Conservation (phyloP, 352 stramenopile genomes). For the Blastocystis sp. region DNA sequence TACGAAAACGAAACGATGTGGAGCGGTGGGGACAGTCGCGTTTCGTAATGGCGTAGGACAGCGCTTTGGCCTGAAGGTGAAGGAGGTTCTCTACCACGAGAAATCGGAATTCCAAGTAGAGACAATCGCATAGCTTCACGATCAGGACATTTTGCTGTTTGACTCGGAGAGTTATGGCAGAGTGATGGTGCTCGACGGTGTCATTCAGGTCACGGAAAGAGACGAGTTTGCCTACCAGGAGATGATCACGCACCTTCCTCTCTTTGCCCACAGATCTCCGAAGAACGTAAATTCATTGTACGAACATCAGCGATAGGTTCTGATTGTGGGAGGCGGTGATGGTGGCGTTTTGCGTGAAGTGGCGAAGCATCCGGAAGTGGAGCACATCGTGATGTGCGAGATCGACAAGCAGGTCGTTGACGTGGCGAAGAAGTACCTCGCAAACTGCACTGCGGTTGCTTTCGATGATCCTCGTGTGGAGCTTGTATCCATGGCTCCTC, state of each 20-base stretch:
- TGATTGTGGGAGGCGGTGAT: conserved; percentile 96
- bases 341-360: conserved; percentile 93
- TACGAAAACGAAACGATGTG: conserved; percentile 89
- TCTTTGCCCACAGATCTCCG: conserved; percentile 90
- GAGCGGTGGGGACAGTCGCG: conserved; percentile 73
- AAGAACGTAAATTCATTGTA: conserved; percentile 78
- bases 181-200: conserved; percentile 95
- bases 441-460: conserved; percentile 82
- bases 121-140: conserved; percentile 37
- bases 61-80: conserved; percentile 84
- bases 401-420: conserved; percentile 95
- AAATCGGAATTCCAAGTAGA: conserved; percentile 90
- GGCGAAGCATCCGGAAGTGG: conserved; percentile 84
- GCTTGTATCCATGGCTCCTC: conserved; percentile 73
- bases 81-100: conserved; percentile 87
- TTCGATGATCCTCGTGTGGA: conserved; percentile 91
- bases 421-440: conserved; percentile 87
- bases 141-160: conserved; percentile 95
- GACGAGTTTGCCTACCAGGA: conserved; percentile 99
- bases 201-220: conserved; percentile 95
- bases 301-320: conserved; percentile 72
- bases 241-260: conserved; percentile 96
- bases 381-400: conserved; percentile 90
- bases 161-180: conserved; percentile 92
- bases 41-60: conserved; percentile 72